Conservation (phyloP, 306 rosid species). For the Sphenostylis stenocarpa region DNA sequence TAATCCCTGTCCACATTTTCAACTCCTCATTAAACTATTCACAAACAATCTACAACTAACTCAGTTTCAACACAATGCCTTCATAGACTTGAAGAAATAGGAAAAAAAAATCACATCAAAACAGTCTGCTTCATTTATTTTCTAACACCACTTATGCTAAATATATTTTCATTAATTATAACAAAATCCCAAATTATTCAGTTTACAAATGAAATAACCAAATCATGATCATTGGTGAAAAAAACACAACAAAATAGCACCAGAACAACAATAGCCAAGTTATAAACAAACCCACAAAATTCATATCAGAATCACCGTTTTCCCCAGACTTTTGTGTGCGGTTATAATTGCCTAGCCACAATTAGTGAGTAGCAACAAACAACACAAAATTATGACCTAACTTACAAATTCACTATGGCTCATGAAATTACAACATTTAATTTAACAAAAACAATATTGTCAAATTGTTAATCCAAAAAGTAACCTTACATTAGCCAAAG, state of each 20-base stretch:
- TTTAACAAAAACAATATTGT: not conserved
- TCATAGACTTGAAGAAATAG: constrained; percentile 2
- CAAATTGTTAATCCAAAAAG: constrained; percentile 14
- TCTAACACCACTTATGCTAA: not conserved
- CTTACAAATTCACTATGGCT: not conserved
- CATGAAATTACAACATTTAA: constrained; percentile 8
- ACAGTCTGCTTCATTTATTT: not conserved
- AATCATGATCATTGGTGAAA: not conserved
- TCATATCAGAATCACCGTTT: not conserved
- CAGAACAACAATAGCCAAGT: not conserved
- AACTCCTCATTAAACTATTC: constrained; percentile 32
- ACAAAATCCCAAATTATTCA: not conserved
- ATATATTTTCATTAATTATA: not conserved
- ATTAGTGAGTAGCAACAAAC: not conserved
- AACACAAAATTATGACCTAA: not conserved
- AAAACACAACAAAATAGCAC: not conserved
- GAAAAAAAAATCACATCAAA: constrained; percentile 10
- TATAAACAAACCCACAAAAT: constrained; percentile 3
- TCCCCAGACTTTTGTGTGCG: not conserved
- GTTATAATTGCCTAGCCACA: not conserved
- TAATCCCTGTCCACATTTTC: constrained; percentile 70
- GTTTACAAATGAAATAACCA: not conserved
- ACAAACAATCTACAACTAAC: not conserved
- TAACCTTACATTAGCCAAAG: constrained; percentile 83
- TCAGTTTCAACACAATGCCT: constrained; percentile 19